Evolutionary conservation across 768 basidiomycete species (phyloP).

Genomic region (Leccinum rimulosum): DNA sequence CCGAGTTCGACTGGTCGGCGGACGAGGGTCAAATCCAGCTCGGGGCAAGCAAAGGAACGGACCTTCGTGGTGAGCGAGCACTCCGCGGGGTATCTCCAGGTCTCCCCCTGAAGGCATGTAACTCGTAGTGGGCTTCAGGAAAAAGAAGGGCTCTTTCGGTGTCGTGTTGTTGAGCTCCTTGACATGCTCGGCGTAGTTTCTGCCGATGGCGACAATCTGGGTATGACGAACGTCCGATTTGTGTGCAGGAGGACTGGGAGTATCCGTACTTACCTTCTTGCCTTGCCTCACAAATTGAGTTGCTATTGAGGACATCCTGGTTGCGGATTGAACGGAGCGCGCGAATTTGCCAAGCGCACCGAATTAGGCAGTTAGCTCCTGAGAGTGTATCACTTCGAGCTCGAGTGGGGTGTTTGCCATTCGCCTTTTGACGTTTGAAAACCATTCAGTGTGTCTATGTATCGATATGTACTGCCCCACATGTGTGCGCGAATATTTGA

Average conservation of each 20-base stretch:
- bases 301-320: constrained; percentile 33
- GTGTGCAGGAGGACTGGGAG: neutral
- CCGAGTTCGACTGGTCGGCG: constrained; percentile 80
- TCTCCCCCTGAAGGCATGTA: constrained; percentile 76
- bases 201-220: constrained; percentile 92
- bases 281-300: constrained; percentile 44
- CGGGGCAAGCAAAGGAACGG: neutral
- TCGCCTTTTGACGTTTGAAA: neutral
- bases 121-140: constrained; percentile 93
- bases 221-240: neutral
- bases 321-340: constrained; percentile 5
- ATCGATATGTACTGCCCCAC: neutral
- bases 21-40: neutral
- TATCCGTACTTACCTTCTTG: constrained; percentile 38
- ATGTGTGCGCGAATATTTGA: neutral
- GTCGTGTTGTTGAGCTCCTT: constrained; percentile 84
- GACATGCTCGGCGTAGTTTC: constrained; percentile 90
- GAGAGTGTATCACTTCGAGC: neutral
- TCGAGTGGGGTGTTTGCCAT: neutral
- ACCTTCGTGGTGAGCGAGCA: constrained; percentile 93
- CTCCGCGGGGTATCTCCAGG: constrained; percentile 83
- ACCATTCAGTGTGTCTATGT: neutral
- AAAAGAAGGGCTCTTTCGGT: constrained; percentile 97
- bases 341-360: neutral
- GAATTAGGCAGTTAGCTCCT: neutral